These are phyloP conservation scores for Colletotrichum tamarilloi DNA, from an alignment of 2,329 filamentous ascomycete species.

Conservation along the genomic window DNA sequence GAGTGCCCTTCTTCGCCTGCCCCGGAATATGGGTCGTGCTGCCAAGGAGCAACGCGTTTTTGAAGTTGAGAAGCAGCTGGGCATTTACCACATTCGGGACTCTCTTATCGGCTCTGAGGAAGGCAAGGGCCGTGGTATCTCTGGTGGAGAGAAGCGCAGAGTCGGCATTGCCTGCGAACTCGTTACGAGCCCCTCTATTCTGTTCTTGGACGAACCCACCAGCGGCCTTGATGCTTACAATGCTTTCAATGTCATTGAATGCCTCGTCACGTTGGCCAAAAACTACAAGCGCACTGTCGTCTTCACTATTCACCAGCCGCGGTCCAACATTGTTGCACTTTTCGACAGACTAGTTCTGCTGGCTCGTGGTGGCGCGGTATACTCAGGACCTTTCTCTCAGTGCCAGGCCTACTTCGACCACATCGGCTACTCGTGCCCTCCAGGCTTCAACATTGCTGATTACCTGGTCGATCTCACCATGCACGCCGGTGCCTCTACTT, in stretches of 20 bases:
- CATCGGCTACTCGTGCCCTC: constrained; percentile 91
- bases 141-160: constrained; percentile 94
- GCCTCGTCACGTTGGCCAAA: constrained; percentile 92
- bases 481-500: constrained; percentile 79
- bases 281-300: constrained; percentile 97
- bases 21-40: constrained; percentile 85
- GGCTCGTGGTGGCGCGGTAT: constrained; percentile 89
- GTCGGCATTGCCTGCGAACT: constrained; percentile 98
- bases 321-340: constrained; percentile 97
- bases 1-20: constrained; percentile 91
- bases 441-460: constrained; percentile 98
- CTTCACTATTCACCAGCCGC: constrained; percentile 97
- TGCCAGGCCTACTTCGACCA: constrained; percentile 95
- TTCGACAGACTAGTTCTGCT: constrained; percentile 95
- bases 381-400: constrained; percentile 87
- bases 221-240: constrained; percentile 97
- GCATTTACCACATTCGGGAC: constrained; percentile 93
- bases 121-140: constrained; percentile 92
- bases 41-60: constrained; percentile 93
- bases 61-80: constrained; percentile 95
- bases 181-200: constrained; percentile 95
- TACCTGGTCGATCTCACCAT: constrained; percentile 98
- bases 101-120: constrained; percentile 97
- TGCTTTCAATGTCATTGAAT: constrained; percentile 98
- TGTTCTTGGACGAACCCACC: constrained; percentile 97